Base-by-base conservation (phyloP, 352 stramenopile species). In the Peronospora farinosa region DNA sequence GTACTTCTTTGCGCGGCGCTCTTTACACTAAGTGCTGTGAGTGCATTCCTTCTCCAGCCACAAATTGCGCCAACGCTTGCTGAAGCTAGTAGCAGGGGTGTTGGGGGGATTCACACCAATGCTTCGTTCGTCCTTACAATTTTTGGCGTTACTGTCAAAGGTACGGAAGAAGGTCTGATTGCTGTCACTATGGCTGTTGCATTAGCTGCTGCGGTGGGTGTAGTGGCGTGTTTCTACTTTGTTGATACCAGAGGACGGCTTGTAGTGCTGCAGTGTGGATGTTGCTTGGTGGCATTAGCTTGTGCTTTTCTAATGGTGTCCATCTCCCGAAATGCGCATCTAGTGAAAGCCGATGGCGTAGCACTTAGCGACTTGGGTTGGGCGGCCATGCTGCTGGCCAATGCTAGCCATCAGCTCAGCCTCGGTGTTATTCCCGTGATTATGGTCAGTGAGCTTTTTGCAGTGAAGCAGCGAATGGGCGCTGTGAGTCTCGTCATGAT, bases 401-500 rank as follows among this genome's bases (percentile, higher is more conserved):
- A 73, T 23, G 78, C 73, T 5, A 78, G 78, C 2, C 74, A 88
- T 38, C 63, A 87, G 31, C 67, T 89, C 17, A 78, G 80, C 3
- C 59, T 89, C 5, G 78, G 72, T 2, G 52, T 88, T 27, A 65
- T 74, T 5, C 76, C 80, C 0, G 36, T 83, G 16, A 67, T 92
- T 23, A 45, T 86, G 16, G 55, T 72, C 13, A 85, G 78, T 33
- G 80, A 92, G 54, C 57, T 92, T 4, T 92, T 92, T 52, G 69
- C 78, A 3, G 79, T 74, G 9, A 70, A 68, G 39, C 72, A 86
- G 35, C 78, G 80, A 2, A 55, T 86, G 23, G 66, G 74, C 10
- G 80, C 75, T 40, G 55, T 85, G 21, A 89, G 80, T 30, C 49
- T 92, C 49, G 63, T 87, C 15, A 46, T 86, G n/a, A 78, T 92